phyloP scores from a whole-genome alignment of 495 filamentous ascomycete species.

The Podospora comata region DNA sequence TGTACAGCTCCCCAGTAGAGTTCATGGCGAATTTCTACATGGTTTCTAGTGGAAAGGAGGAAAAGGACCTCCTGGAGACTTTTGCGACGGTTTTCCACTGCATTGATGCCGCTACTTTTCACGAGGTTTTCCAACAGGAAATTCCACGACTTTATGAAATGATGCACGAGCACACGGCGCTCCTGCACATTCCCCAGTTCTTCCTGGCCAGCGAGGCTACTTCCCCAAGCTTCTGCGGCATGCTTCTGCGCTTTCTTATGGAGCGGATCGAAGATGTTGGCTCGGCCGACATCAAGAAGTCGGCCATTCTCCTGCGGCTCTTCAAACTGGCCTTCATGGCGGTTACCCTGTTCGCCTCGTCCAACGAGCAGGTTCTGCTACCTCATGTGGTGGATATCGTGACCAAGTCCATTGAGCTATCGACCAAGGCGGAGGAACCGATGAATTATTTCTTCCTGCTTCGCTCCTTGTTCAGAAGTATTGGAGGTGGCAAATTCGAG shows the following conservation, averaged over 20 bases:
- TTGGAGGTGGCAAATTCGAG: constrained; percentile 95
- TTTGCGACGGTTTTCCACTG: constrained; percentile 98
- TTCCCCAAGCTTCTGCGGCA: constrained; percentile 93
- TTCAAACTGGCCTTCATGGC: constrained; percentile 99
- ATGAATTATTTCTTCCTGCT: constrained; percentile 98
- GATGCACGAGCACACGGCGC: constrained; percentile 92
- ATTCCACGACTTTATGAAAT: constrained; percentile 95
- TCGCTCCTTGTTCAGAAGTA: constrained; percentile 89
- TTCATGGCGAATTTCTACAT: constrained; percentile 91
- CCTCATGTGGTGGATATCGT: constrained; percentile 96
- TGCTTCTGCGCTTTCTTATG: constrained; percentile 97
- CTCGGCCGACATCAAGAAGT: constrained; percentile 82
- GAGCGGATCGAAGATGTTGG: constrained; percentile 92
- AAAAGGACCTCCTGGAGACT: constrained; percentile 95
- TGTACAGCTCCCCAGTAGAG: constrained; percentile 75
- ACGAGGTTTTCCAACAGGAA: constrained; percentile 96
- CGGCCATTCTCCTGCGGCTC: constrained; percentile 85
- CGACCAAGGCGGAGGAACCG: constrained; percentile 90
- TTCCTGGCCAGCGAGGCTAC: constrained; percentile 97
- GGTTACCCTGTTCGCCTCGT: constrained; percentile 87
- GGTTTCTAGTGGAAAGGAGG: constrained; percentile 86
- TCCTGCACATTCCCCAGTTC: constrained; percentile 95
- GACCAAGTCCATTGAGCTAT: constrained; percentile 91
- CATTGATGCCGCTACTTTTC: constrained; percentile 96
- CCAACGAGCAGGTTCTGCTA: constrained; percentile 92